Percentiles rank a stretch among this genome's conserved stretches.
phyloP scores from a whole-genome alignment of 169 alveolate species.

The Plasmodium berghei region DNA sequence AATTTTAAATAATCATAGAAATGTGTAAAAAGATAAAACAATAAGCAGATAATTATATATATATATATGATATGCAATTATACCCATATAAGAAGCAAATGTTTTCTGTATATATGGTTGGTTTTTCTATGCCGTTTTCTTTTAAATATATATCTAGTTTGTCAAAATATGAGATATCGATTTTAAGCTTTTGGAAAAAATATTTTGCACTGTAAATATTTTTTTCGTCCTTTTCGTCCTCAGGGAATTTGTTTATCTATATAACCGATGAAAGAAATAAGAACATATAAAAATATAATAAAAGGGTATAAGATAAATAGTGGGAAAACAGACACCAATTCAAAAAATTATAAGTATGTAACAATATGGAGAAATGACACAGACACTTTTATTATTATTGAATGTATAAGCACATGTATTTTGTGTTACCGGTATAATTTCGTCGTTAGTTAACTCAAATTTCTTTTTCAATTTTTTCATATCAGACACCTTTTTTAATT shows the following conservation, averaged over 20 bases:
- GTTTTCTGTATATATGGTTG: conserved; percentile 63
- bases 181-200: conserved; percentile 72
- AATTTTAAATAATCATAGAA: not conserved
- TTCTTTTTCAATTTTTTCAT: conserved; percentile 81
- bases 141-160: conserved; percentile 53
- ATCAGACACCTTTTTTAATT: conserved; percentile 81
- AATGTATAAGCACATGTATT: no score
- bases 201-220: conserved; percentile 58
- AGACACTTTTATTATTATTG: no score
- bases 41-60: not conserved
- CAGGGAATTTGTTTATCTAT: conserved; percentile 64
- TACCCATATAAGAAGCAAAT: conserved; percentile 75
- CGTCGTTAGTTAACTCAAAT: conserved; percentile 80
- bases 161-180: conserved; percentile 69
- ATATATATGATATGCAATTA: not conserved
- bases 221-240: conserved; percentile 70
- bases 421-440: conserved; percentile 77
- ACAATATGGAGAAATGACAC: not conserved
- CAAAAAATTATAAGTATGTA: not conserved
- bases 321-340: not conserved
- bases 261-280: not conserved
- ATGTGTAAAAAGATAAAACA: not conserved
- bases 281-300: not conserved
- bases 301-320: not conserved
- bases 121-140: conserved; percentile 60